Base-by-base conservation (phyloP, 2,329 filamentous ascomycete species). In the Camillea tinctor region DNA sequence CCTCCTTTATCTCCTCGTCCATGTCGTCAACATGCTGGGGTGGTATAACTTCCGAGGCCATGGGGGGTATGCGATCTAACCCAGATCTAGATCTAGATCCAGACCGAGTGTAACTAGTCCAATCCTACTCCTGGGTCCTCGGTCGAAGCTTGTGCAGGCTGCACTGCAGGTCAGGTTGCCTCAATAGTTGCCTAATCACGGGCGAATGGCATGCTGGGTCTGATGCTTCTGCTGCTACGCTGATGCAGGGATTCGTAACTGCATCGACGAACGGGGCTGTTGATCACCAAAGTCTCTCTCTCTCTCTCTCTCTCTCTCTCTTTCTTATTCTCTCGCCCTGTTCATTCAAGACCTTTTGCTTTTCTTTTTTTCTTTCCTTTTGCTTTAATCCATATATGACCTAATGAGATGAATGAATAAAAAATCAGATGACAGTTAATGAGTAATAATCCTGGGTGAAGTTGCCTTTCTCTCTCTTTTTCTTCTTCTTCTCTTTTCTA, bases 161-260 rank as follows among this genome's bases (percentile, higher is more conserved):
- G 36, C 17, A 36, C 60, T 58, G 60, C 62, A 64, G 55, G 56
- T 65, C 60, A 58, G 62, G 62, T 64, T 63, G 64, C 60, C 60
- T 66, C 56, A 62, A 58, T 59, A 60, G 58, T 56, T 56, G 58
- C 51, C 56, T 60, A 49, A 51, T 59, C 52, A 26, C 53, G 54
- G 50, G 59, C 58, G 57, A 62, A 64, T 66, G 55, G 44, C 59
- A 57, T 48, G 22, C 60, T 51, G 59, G 54, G 44, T 58, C 56
- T 58, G 52, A 56, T 30, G 8, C 49, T 57, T 68, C 56, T 63
- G 61, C 56, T 58, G 60, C 50, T 59, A 40, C 62, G 59, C 59
- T 55, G 54, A 19, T 51, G 40, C 70, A 56, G 68, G 66, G 60
- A 1, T 44, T 44, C 36, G 36, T 11, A 15, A 15, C 15, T 15